Base-by-base conservation (phyloP, 305 asterid species). In the Fraxinus floribunda region DNA sequence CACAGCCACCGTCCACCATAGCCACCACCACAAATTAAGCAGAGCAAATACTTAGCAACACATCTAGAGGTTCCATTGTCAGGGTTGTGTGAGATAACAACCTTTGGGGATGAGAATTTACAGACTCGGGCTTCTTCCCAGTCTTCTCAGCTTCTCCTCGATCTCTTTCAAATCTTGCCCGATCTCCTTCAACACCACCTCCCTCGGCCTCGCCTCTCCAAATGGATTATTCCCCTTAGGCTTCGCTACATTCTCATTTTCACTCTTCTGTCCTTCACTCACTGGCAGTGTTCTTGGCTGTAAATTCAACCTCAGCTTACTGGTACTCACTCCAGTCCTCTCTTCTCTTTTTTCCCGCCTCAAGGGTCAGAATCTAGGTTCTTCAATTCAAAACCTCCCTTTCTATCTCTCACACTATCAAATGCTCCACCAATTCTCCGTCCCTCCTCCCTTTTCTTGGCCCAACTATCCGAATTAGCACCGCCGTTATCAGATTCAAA, bases 181-280 rank as follows among this genome's bases (percentile, higher is more conserved):
- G 88, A 92, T 92, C 87, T 91, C 97, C 93, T 92, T 96, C 91
- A 96, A 85, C 38, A 94, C 99, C 86, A 91, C 99, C 89, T 96
- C 99, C 70, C 99, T 93, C 3, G 99, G 99, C 85, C 98, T 88
- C 1, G 99, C 99, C 46, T 85, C 91, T 13, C 99, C 97, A 79
- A 92, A 92, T 0, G 98, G 98, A 80, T 88, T 95, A 73, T 91
- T 86, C 3, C 92, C 92, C 86, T 88, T 93, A 0, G 96, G 90
- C 91, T 86, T 94, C 84, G 49, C 87, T 2, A 38, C 84, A 24
- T 70, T 60, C 81, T 13, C 72, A n/a, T 11, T n/a, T 6, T 46
- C 82, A 38, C 38, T 52, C 73, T 84, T 77, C 20, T 38, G 79
- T 38, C 38, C 85, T 22, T 83, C 88, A 7, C 74, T 76, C 11